Evolutionary conservation across 345 rosid genomes (phyloP).

Genomic region (Aurinia saxatilis): DNA sequence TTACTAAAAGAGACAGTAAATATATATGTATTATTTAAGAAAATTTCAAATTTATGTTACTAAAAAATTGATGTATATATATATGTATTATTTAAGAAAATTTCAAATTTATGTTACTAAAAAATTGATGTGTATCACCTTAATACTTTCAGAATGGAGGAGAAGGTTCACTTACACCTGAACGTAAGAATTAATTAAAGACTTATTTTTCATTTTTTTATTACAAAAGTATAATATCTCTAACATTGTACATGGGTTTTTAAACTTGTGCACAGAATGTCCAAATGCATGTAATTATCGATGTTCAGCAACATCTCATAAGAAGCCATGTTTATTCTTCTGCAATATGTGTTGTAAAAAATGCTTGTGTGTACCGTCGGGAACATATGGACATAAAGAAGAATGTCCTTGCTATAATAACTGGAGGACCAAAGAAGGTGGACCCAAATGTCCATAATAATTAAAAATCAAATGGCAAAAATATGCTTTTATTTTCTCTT

Average conservation of each 20-base stretch:
- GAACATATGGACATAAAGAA: constrained; percentile 39
- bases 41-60: too few species aligned
- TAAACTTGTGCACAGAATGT: constrained; percentile 18
- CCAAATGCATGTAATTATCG: constrained; percentile 10
- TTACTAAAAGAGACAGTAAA: too few species aligned
- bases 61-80: too few species aligned
- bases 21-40: too few species aligned
- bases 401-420: constrained; percentile 36
- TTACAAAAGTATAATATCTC: neutral
- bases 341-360: constrained; percentile 7
- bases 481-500: neutral
- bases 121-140: too few species aligned
- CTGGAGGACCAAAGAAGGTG: constrained; percentile 25
- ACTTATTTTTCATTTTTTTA: neutral
- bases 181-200: neutral
- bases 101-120: too few species aligned
- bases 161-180: constrained; percentile 4
- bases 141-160: constrained; percentile 18
- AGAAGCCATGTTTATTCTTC: constrained; percentile 19
- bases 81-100: too few species aligned
- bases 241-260: neutral
- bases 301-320: constrained; percentile 24
- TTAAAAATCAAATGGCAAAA: neutral
- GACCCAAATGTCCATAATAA: constrained; percentile 38
- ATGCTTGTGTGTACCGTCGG: neutral